Base-by-base conservation (phyloP, 129 eudicot genomes). In the Calendula officinalis region DNA sequence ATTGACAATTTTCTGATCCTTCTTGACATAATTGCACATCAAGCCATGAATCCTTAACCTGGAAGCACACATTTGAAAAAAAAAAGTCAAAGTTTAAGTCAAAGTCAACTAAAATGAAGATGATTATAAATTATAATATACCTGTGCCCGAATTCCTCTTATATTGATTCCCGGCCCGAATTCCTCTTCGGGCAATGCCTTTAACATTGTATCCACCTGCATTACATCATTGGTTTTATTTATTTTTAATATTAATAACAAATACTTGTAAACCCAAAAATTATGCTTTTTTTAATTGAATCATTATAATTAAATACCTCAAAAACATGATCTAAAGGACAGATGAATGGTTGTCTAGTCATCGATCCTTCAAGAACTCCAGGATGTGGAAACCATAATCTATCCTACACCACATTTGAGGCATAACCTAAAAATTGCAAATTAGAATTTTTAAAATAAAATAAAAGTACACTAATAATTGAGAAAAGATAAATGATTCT, bases 321-420 rank as follows among this genome's bases (percentile, higher is more conserved):
- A 49, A 91, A 91, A 32, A 88, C 98, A 70, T 88, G 98, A 78
- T 88, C 96, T 78, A 91, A 58, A 63, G 96, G 98, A 55, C 98
- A 91, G 22, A 91, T 22, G 68, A 91, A 87, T 15, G 96, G 98
- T 36, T 88, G 96, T 76, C 91, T 78, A 40, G 98, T 88, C 85
- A 91, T 69, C 7, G 96, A 64, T 64, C 96, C 96, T 44, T n/a
- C 42, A 58, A 91, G 70, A 64, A 83, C 71, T 64, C 96, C 98
- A 52, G 98, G 98, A 88, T 91, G 98, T 56, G 89, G 84, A 73
- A 87, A 91, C 98, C 98, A 91, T 71, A 91, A 79, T 79, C 98
- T 81, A 85, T 91, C 98, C 98, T 85, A 95, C 98, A 91, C 98
- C 98, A 91, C 47, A 91, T 52, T 59, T 87, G 96, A 77, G 98